Evolutionary conservation across 1,139 yeast species (phyloP), one percentile per base, ranked within the genome.

Genomic region (Petasospora fabianii): DNA sequence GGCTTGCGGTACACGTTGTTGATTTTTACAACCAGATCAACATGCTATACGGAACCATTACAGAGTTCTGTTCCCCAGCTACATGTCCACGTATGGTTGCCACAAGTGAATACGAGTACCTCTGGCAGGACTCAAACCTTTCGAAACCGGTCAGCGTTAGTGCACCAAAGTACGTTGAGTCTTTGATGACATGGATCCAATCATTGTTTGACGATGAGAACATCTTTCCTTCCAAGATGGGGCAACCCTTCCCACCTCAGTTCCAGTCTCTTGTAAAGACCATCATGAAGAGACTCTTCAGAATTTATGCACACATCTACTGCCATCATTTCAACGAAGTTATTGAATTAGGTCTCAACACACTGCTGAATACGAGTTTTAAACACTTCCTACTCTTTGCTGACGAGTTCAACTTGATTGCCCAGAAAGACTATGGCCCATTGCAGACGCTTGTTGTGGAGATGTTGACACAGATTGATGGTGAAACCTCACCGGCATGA

Each of bases 61-160:
- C 98, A 2, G 96, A 88, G 64, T 90, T 92, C 56, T 92, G 99
- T 61, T 86, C 97, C 0, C 97, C 97, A 1, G 63, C 68, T 15
- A 76, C 95, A 2, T 92, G 98, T 60, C 97, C 98, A 4, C 68
- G 94, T 44, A 92, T 92, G 99, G 87, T 84, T 41, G 98, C 98
- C 12, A 90, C 97, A 0, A 95, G 84, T 45, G 97, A 88, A 64
- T 92, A 88, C 59, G 98, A 92, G 62, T 92, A 92, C 58, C 73
- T 92, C 46, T 92, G 98, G 98, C 96, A 88, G 59, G 95, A 86
- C 54, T 65, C 50, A 43, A 55, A 35, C 64, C 76, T 30, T 64
- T 68, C 54, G 44, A 77, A 71, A 44, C 85, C 90, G 2, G 81
- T 92, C 8, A 75, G 81, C 19, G 73, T 92, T 53, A 81, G 94